Percentiles rank a stretch among this genome's conserved stretches.
Conservation (phyloP, 139 green algal species). For the Edaphochlamys debaryana region DNA sequence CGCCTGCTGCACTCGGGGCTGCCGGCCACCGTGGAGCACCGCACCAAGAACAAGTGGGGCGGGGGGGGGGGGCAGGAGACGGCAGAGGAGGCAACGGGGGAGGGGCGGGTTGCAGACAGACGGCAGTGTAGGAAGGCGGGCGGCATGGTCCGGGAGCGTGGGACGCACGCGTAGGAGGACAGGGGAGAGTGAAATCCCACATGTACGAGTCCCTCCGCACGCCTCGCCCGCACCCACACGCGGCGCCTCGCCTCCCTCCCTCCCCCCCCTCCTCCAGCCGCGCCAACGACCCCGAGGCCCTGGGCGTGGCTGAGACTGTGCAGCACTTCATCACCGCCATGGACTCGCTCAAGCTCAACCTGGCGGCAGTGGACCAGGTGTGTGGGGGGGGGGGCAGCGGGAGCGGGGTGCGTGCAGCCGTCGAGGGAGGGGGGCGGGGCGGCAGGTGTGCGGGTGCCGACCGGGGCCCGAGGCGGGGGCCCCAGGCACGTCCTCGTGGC, state of each 20-base stretch:
- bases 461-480: too few species aligned
- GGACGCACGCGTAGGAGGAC: too few species aligned
- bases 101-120: too few species aligned
- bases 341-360: slow-evolving; percentile 92
- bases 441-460: neutral
- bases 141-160: too few species aligned
- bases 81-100: too few species aligned
- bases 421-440: neutral
- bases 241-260: neutral
- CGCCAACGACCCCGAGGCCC: slow-evolving; percentile 44
- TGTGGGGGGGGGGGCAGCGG: neutral
- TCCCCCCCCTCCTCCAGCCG: neutral
- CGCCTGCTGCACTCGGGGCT: slow-evolving; percentile 85
- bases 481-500: too few species aligned
- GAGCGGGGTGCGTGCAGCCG: neutral
- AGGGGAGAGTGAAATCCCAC: too few species aligned
- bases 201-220: too few species aligned
- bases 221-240: too few species aligned
- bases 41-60: slow-evolving; percentile 44
- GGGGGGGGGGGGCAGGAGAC: neutral
- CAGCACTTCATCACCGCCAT: slow-evolving; percentile 96
- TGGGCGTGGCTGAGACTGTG: slow-evolving; percentile 84
- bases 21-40: slow-evolving; percentile 88
- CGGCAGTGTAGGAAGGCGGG: too few species aligned
- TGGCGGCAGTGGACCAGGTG: slow-evolving; percentile 94